These are phyloP conservation scores for Ricinus communis DNA, from an alignment of 345 rosid species.

Conservation along the genomic window DNA sequence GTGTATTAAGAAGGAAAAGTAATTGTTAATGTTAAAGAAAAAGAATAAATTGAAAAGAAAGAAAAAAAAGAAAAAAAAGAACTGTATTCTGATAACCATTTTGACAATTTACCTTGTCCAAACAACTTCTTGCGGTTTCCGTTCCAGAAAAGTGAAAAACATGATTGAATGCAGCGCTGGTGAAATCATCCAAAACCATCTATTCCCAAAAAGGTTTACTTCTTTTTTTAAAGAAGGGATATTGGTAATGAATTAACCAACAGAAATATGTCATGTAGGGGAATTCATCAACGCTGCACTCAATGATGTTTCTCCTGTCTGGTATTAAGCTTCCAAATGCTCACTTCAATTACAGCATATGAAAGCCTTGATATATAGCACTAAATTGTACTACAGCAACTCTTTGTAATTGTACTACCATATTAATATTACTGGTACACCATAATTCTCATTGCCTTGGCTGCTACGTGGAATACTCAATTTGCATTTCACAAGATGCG, in stretches of 20 bases:
- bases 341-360: constrained; percentile 13
- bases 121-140: not conserved
- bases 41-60: no score
- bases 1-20: no score
- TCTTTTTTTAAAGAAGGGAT: no score
- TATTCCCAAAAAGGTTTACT: no score
- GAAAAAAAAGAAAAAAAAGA: not conserved
- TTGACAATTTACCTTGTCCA: not conserved
- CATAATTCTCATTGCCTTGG: no score
- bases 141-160: constrained; percentile 30
- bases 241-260: no score
- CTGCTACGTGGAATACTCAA: no score
- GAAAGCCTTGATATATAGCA: not conserved
- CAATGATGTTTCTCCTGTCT: constrained; percentile 37
- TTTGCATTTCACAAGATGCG: not conserved
- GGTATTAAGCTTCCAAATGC: constrained; percentile 15
- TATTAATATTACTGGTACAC: no score
- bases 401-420: not conserved
- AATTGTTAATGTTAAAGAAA: no score
- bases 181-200: constrained; percentile 13
- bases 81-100: not conserved
- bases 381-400: constrained; percentile 10
- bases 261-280: not conserved
- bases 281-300: constrained; percentile 33
- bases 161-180: constrained; percentile 44